Evolutionary conservation across 495 filamentous ascomycete genomes (phyloP).

Genomic region (Xylaria flabelliformis): DNA sequence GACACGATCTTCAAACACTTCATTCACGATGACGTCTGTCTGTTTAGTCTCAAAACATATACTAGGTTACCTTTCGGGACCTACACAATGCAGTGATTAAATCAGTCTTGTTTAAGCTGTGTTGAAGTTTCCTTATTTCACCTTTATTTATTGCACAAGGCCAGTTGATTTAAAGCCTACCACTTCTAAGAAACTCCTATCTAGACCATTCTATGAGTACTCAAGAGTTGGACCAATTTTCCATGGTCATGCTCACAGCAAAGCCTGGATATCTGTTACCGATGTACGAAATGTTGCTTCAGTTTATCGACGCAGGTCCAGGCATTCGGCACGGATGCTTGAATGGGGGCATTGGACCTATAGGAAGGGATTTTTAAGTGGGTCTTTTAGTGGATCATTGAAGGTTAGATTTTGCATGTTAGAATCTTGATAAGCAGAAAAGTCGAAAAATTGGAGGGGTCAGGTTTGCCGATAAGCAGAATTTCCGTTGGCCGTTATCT

Average conservation of each 20-base stretch:
- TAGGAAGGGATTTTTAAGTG: background rate
- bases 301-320: background rate
- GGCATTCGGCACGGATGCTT: conserved; percentile 8
- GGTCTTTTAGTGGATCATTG: background rate
- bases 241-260: background rate
- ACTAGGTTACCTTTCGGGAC: too few relatives aligned
- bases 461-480: conserved; percentile 19
- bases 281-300: too few relatives aligned
- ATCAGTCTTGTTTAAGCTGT: too few relatives aligned
- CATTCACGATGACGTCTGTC: too few relatives aligned
- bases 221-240: background rate
- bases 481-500: conserved; percentile 10
- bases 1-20: too few relatives aligned
- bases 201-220: background rate
- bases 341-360: background rate
- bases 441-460: conserved; percentile 24
- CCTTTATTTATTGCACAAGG: too few relatives aligned
- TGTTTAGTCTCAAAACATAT: too few relatives aligned
- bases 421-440: conserved; percentile 24
- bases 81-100: too few relatives aligned
- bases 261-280: background rate
- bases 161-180: too few relatives aligned
- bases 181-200: too few relatives aligned
- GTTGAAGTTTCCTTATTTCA: too few relatives aligned
- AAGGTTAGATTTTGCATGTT: background rate